Evolutionary conservation across 1,139 yeast genomes (phyloP).

Genomic region (Candida gigantensis): DNA sequence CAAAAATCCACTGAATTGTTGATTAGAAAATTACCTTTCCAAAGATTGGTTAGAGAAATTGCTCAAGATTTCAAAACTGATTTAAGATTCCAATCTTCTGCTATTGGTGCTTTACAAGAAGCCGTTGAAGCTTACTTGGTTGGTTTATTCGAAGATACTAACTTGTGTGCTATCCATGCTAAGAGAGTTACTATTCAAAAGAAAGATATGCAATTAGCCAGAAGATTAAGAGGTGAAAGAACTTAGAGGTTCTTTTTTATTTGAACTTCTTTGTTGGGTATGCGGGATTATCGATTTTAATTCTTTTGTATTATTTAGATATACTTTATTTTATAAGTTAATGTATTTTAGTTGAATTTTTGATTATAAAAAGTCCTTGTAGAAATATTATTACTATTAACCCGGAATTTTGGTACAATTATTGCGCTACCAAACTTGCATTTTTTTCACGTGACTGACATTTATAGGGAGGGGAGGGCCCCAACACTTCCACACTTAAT

Average conservation of each 20-base stretch:
- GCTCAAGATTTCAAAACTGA: slow-evolving; percentile 98
- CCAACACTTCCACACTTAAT: too few relatives aligned
- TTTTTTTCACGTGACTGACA: too few relatives aligned
- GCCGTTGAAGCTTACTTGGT: slow-evolving; percentile 97
- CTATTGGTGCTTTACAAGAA: slow-evolving; percentile 98
- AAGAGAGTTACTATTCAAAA: slow-evolving; percentile 99
- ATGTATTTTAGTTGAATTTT: slow-evolving; percentile 5
- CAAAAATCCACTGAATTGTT: slow-evolving; percentile 96
- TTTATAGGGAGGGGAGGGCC: too few relatives aligned
- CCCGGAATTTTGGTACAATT: too few relatives aligned
- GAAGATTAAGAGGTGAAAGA: slow-evolving; percentile 99
- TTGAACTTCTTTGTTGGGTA: too few relatives aligned
- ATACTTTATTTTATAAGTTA: slow-evolving; percentile 5
- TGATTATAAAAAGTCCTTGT: too few relatives aligned
- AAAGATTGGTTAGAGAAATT: slow-evolving; percentile 96
- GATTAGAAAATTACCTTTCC: slow-evolving; percentile 98
- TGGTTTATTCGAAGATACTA: slow-evolving; percentile 91
- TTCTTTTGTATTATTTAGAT: slow-evolving; percentile 8
- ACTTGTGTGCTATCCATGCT: slow-evolving; percentile 98
- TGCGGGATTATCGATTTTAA: slow-evolving; percentile 4
- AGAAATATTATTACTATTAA: too few relatives aligned
- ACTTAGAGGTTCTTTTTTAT: too few relatives aligned
- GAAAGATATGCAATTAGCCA: slow-evolving; percentile 98
- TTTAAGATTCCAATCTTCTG: slow-evolving; percentile 97
- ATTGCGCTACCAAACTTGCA: slow-evolving; percentile 1